phyloP scores from a whole-genome alignment of 805 yeast species.

The Ogataea henricii region DNA sequence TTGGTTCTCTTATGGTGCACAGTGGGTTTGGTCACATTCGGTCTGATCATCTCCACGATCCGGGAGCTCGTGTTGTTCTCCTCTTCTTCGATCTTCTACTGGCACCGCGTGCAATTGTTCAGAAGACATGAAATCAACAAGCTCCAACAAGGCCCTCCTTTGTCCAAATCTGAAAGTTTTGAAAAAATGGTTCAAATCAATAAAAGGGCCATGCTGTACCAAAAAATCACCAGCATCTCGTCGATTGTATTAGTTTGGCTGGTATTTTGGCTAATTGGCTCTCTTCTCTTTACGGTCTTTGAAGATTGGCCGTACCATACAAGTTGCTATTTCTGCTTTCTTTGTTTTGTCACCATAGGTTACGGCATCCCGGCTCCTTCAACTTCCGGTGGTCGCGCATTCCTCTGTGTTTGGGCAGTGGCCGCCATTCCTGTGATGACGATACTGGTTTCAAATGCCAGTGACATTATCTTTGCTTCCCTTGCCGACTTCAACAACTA shows the following conservation, averaged over 20 bases:
- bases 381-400: constrained; percentile 64
- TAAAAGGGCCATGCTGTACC: constrained; percentile 39
- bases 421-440: constrained; percentile 89
- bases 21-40: constrained; percentile 71
- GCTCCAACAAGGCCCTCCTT: constrained; percentile 13
- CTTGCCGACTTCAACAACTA: constrained; percentile 24
- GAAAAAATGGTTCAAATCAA: constrained; percentile 56
- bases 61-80: constrained; percentile 63
- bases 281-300: constrained; percentile 55
- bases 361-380: constrained; percentile 76
- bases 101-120: constrained; percentile 61
- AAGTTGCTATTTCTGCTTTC: constrained; percentile 72
- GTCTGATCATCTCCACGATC: constrained; percentile 71
- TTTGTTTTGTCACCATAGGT: constrained; percentile 80
- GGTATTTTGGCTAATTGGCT: constrained; percentile 73
- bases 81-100: constrained; percentile 61
- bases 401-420: constrained; percentile 80
- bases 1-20: constrained; percentile 64
- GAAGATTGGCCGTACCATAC: constrained; percentile 77
- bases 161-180: constrained; percentile 53
- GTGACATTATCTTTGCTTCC: constrained; percentile 54
- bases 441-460: constrained; percentile 67
- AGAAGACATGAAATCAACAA: constrained; percentile 41
- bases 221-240: constrained; percentile 41
- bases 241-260: constrained; percentile 47